Evolutionary conservation across 2,329 filamentous ascomycete genomes (phyloP).

Genomic region (Paecilomyces sp.): DNA sequence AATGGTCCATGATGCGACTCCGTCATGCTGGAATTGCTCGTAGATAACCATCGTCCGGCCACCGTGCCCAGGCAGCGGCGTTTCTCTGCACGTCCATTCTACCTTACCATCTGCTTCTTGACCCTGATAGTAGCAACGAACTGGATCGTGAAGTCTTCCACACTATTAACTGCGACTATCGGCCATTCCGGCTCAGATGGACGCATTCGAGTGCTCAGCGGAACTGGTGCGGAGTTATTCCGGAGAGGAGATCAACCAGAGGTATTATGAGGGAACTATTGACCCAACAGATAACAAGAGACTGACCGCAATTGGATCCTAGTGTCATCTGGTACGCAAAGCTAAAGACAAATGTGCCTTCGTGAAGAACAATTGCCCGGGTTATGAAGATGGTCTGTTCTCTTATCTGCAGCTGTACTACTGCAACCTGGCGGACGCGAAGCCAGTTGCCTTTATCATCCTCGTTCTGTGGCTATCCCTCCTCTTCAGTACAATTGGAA

Average conservation of each 20-base stretch:
- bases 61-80: constrained; percentile 17
- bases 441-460: constrained; percentile 70
- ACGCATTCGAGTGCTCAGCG: background rate
- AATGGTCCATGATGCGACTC: constrained; percentile 19
- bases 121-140: constrained; percentile 23
- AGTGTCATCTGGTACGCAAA: constrained; percentile 75
- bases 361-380: constrained; percentile 70
- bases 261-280: constrained; percentile 9
- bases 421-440: constrained; percentile 61
- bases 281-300: background rate
- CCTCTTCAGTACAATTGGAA: constrained; percentile 93
- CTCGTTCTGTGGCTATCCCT: constrained; percentile 78
- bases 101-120: constrained; percentile 35
- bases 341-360: constrained; percentile 80
- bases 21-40: constrained; percentile 17
- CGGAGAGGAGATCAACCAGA: background rate
- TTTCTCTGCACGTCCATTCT: constrained; percentile 41
- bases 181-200: background rate
- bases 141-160: constrained; percentile 11
- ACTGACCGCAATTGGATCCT: constrained; percentile 14
- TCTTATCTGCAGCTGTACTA: constrained; percentile 90
- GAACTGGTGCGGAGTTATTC: background rate
- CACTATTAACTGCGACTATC: background rate
- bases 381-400: constrained; percentile 83
- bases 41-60: constrained; percentile 13